Percentiles rank a stretch among this genome's conserved stretches.
phyloP scores from a whole-genome alignment of 768 basidiomycete species.

The Suillus bovinus region DNA sequence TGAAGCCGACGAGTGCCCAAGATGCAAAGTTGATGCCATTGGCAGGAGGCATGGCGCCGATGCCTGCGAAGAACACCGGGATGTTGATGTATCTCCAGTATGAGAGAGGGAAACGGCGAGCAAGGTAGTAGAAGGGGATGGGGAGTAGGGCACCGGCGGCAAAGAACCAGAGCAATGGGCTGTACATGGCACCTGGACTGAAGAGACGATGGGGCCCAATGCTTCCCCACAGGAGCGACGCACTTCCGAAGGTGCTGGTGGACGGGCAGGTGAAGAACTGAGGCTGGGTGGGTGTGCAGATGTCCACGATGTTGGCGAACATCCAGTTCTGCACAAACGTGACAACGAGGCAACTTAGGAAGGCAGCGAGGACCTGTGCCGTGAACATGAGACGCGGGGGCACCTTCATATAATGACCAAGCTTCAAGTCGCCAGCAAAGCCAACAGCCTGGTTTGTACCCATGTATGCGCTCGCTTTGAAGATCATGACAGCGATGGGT shows the following conservation, averaged over 20 bases:
- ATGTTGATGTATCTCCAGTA: conserved; percentile 86
- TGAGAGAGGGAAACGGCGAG: conserved; percentile 77
- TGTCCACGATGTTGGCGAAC: conserved; percentile 66
- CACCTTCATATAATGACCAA: conserved; percentile 90
- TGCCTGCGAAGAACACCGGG: conserved; percentile 81
- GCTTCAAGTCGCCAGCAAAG: conserved; percentile 77
- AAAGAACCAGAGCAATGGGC: conserved; percentile 71
- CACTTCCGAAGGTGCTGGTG: conserved; percentile 65
- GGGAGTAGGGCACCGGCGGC: conserved; percentile 71
- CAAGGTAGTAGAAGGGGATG: conserved; percentile 81
- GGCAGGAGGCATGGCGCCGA: conserved; percentile 76
- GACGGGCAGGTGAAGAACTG: conserved; percentile 71
- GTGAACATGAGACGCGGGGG: conserved; percentile 80
- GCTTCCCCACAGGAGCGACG: conserved; percentile 79
- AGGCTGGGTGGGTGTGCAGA: conserved; percentile 66
- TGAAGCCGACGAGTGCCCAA: conserved; percentile 75
- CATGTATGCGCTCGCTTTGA: conserved; percentile 67
- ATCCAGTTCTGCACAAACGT: conserved; percentile 71
- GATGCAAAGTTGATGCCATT: conserved; percentile 84
- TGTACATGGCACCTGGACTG: conserved; percentile 60
- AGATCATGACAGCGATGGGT: conserved; percentile 81
- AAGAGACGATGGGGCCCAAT: conserved; percentile 75
- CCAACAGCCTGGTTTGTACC: conserved; percentile 61
- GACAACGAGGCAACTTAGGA: conserved; percentile 58
- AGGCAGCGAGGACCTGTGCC: conserved; percentile 60